These are phyloP conservation scores for Solanum medicagineum DNA, from an alignment of 257 asterid species.

Conservation along the genomic window DNA sequence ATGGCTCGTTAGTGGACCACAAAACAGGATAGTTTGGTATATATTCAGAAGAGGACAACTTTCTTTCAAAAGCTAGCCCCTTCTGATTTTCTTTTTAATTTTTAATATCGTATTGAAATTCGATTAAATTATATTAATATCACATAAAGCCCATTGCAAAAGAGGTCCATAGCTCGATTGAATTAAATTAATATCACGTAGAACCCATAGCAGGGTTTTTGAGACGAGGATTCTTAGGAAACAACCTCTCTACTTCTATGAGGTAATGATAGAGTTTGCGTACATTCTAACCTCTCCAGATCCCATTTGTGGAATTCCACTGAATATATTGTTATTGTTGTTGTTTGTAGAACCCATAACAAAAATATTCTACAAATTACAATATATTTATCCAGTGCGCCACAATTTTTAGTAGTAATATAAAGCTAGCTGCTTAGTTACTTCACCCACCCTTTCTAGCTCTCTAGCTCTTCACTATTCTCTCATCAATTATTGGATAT, in stretches of 20 bases:
- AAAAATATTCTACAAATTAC: no score
- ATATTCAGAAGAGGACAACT: not conserved
- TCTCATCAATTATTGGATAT: not conserved
- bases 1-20: not conserved
- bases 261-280: fast-evolving
- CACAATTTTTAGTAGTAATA: no score
- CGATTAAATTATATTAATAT: not conserved
- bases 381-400: no score
- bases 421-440: not conserved
- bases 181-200: not conserved
- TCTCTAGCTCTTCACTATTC: not conserved
- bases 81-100: no score
- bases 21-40: not conserved
- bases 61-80: not conserved
- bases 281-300: fast-evolving
- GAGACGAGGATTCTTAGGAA: no score
- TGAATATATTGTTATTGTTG: no score
- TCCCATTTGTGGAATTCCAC: fast-evolving
- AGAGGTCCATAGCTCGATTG: no score
- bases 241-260: no score
- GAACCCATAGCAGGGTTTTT: not conserved
- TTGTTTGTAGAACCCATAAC: not conserved
- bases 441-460: not conserved
- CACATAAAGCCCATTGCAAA: no score
- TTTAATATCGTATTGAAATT: fast-evolving